Conservation (phyloP, 306 rosid species). For the Clitoria ternatea region DNA sequence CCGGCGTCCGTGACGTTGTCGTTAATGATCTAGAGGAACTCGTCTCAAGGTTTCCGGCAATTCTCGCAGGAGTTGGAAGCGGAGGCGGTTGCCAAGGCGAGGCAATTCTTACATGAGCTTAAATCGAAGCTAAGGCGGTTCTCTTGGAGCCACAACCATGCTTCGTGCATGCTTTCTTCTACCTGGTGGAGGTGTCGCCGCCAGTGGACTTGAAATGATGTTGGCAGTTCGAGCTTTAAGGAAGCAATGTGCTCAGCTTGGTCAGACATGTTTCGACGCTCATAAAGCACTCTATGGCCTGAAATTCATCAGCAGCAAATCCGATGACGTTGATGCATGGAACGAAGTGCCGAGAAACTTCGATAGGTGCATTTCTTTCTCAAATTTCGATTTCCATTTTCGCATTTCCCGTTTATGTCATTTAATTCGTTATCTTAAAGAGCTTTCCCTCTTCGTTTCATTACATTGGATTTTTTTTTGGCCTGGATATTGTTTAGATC, state of each 20-base stretch:
- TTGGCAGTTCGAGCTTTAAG: slow-evolving; percentile 78
- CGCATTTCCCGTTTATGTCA: slow-evolving; percentile 13
- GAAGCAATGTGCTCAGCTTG: slow-evolving; percentile 88
- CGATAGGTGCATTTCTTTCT: slow-evolving; percentile 43
- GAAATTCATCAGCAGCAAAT: slow-evolving; percentile 67
- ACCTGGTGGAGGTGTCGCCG: slow-evolving; percentile 28
- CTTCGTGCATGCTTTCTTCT: slow-evolving; percentile 44
- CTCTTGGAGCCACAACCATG: slow-evolving; percentile 78
- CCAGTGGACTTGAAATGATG: slow-evolving; percentile 57
- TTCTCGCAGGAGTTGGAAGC: slow-evolving; percentile 93
- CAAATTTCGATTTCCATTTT: slow-evolving; percentile 16
- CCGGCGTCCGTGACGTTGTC: slow-evolving; percentile 61
- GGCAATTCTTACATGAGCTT: slow-evolving; percentile 85
- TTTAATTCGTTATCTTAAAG: not conserved
- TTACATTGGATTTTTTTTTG: slow-evolving; percentile 2
- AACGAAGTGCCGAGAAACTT: slow-evolving; percentile 69
- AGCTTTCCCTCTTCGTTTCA: not conserved
- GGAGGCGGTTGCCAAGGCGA: slow-evolving; percentile 90
- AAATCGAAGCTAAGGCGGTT: slow-evolving; percentile 67
- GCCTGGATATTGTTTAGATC: slow-evolving; percentile 10
- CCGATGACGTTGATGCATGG: slow-evolving; percentile 76
- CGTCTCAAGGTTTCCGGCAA: slow-evolving; percentile 65
- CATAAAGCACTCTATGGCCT: slow-evolving; percentile 85
- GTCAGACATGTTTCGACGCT: slow-evolving; percentile 85
- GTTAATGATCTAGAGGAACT: slow-evolving; percentile 50